Percentiles rank a stretch among this genome's conserved stretches.
Conservation (phyloP, 352 stramenopile species). For the Bremia lactucae region DNA sequence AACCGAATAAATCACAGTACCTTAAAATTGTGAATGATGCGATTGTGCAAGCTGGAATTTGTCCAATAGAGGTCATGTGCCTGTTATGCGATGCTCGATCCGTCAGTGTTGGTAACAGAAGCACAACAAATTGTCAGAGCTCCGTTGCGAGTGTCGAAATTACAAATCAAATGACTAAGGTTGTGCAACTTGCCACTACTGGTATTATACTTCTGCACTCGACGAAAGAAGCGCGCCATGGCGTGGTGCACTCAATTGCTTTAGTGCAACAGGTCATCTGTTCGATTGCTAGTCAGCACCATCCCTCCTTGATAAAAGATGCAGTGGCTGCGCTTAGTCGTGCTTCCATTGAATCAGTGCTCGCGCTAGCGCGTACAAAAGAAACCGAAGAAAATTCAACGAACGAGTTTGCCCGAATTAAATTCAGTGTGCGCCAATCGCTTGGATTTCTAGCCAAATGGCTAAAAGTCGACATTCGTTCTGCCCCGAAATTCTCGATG, state of each 20-base stretch:
- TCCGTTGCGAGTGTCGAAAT: constrained; percentile 13
- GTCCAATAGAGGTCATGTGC: constrained; percentile 28
- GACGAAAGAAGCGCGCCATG: constrained; percentile 23
- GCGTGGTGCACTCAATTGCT: constrained; percentile 24
- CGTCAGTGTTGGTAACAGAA: constrained; percentile 14
- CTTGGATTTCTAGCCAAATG: constrained; percentile 29
- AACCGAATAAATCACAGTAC: constrained; percentile 4
- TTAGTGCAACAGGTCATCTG: constrained; percentile 29
- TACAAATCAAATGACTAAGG: constrained; percentile 24
- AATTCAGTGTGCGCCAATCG: constrained; percentile 16
- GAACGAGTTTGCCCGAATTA: constrained; percentile 9
- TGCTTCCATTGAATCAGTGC: constrained; percentile 28
- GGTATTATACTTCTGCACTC: constrained; percentile 45
- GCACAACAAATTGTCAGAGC: constrained; percentile 1
- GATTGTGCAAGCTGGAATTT: constrained; percentile 28
- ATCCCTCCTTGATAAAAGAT: constrained; percentile 19
- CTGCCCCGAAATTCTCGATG: constrained; percentile 27
- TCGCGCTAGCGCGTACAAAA: constrained; percentile 30
- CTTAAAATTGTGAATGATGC: constrained; percentile 13
- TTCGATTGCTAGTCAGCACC: constrained; percentile 13
- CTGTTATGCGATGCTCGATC: constrained; percentile 29
- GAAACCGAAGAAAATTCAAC: constrained; percentile 2
- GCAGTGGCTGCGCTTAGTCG: constrained; percentile 27
- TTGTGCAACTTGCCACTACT: constrained; percentile 31
- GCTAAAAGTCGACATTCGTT: constrained; percentile 28